These are phyloP conservation scores for Nyssa sinensis DNA, from an alignment of 148 eudicot species.

Conservation along the genomic window DNA sequence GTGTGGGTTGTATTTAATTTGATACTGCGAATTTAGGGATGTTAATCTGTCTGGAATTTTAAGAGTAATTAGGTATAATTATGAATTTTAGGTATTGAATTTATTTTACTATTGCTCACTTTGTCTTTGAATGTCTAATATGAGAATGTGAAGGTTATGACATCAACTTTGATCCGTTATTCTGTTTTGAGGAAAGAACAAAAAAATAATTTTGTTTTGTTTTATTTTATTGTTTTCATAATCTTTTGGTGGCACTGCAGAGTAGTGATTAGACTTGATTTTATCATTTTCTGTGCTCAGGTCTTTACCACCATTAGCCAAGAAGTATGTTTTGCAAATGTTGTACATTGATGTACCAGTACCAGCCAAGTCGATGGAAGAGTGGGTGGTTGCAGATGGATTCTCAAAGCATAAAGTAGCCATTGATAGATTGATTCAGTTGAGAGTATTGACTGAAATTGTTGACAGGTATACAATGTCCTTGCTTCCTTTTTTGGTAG, in stretches of 20 bases:
- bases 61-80: not conserved
- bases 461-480: conserved; percentile 58
- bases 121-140: not conserved
- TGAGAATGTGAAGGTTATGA: not conserved
- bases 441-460: conserved; percentile 67
- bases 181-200: not conserved
- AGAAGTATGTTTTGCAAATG: conserved; percentile 80
- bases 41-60: not conserved
- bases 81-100: not conserved
- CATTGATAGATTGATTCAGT: conserved; percentile 78
- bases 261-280: not conserved
- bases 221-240: not conserved
- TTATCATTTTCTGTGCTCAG: conserved; percentile 31
- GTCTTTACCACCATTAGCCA: conserved; percentile 91
- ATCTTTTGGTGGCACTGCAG: not conserved
- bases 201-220: no score
- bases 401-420: conserved; percentile 79
- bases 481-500: not conserved
- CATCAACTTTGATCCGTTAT: not conserved
- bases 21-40: not conserved
- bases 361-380: conserved; percentile 69
- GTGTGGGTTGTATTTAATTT: not conserved
- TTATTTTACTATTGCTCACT: not conserved
- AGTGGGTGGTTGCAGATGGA: conserved; percentile 93
- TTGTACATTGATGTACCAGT: conserved; percentile 68